Evolutionary conservation across 116 monocot genomes (phyloP).

Genomic region (Thalassia testudinum): DNA sequence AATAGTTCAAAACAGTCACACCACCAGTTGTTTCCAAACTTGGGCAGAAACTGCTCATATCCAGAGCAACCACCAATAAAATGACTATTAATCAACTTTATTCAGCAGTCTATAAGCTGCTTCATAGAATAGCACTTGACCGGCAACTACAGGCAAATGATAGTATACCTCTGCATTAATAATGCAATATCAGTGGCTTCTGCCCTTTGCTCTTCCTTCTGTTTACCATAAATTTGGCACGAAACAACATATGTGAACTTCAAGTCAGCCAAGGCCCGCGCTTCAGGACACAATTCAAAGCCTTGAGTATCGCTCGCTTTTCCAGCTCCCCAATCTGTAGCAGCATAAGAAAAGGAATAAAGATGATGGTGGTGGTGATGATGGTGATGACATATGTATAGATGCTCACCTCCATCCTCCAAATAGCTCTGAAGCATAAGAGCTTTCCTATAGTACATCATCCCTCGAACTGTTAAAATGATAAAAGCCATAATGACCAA

Average conservation of each 20-base stretch:
- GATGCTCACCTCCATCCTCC: slow-evolving; percentile 48
- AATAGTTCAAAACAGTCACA: too few relatives aligned
- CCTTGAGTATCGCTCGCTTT: slow-evolving; percentile 36
- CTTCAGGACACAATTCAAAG: slow-evolving; percentile 68
- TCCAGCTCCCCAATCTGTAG: not conserved
- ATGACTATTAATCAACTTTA: too few relatives aligned
- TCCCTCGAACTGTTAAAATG: slow-evolving; percentile 70
- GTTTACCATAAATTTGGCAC: slow-evolving; percentile 91
- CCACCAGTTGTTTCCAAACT: too few relatives aligned
- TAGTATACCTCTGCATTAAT: slow-evolving; percentile 73
- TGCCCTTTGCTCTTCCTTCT: slow-evolving; percentile 57
- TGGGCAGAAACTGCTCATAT: too few relatives aligned
- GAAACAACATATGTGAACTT: slow-evolving; percentile 95
- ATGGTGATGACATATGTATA: slow-evolving; percentile 3
- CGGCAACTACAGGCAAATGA: too few relatives aligned
- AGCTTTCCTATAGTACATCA: slow-evolving; percentile 99
- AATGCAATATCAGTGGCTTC: slow-evolving; percentile 80
- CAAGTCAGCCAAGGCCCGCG: slow-evolving; percentile 71
- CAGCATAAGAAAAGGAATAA: not conserved
- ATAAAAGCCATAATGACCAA: slow-evolving; percentile 3
- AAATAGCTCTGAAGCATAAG: slow-evolving; percentile 85
- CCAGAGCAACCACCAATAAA: too few relatives aligned
- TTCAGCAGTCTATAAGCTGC: too few relatives aligned
- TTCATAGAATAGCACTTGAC: too few relatives aligned
- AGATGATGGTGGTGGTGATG: not conserved